Base-by-base conservation (phyloP, 129 eudicot species). In the Ambrosia trifida region DNA sequence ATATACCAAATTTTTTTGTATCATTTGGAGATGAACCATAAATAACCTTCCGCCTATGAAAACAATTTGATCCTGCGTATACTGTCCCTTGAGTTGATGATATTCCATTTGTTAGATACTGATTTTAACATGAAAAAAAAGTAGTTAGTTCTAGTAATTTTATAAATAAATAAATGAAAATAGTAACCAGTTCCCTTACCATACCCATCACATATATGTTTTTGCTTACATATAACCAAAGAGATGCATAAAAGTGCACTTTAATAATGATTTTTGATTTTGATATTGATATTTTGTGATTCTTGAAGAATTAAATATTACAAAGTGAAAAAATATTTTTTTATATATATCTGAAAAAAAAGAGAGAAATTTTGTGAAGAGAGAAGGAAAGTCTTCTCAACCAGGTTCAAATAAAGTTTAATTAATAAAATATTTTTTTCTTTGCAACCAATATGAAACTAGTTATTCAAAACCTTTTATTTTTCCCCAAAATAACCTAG, bases 1-100 rank as follows among this genome's bases (percentile, higher is more conserved):
- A 2, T 50, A 16, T 82, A 85, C 91, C 87, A 5, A 16, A 8
- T 49, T 14, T 77, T 45, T 5, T 17, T 66, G 57, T 43, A 20
- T 83, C 77, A 44, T 75, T 51, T 2, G 88, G 92, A 28, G 80
- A 81, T 76, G 69, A 72, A 31, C 86, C 88, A 52, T 86, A 83
- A 6, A 86, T 83, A 66, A 83, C 86, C 68, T 83, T 83, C 62
- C 92, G 77, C 76, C 83, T 65, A 9, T 86, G 88, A 14, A 86
- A 81, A 72, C 92, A 86, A 73, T 81, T 81, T 47, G 88, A 72
- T 72, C 92, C 88, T 6, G 2, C 60, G 8, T 83, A 83, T 0
- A 78, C 8, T 4, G 79, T 17, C 64, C 92, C 92, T 83, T 86
- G 92, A 72, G 81, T 41, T 50, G 81, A 73, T 4, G 67, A n/a